A percentile compares a stretch with the other conserved stretches of the same genome.
Evolutionary conservation across 805 yeast genomes (phyloP).

Genomic region (Candida rishiriensis): DNA sequence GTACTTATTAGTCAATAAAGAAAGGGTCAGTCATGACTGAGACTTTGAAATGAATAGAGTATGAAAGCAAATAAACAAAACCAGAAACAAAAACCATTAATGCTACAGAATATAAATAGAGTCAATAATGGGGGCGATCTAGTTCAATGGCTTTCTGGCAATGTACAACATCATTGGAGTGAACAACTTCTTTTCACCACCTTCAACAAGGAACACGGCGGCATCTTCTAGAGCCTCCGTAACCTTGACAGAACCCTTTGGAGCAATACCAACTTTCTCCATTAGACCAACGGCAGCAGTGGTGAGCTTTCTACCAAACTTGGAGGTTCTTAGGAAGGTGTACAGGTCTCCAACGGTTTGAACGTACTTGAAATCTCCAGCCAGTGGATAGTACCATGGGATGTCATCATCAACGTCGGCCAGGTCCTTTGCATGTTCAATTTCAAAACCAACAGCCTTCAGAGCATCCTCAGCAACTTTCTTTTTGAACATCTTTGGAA

Average conservation of each 20-base stretch:
- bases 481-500: constrained; percentile 89
- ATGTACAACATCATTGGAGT: constrained; percentile 98
- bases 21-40: too few species aligned
- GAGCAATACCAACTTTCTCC: constrained; percentile 85
- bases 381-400: constrained; percentile 97
- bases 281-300: constrained; percentile 73
- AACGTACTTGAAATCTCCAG: constrained; percentile 89
- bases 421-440: constrained; percentile 71
- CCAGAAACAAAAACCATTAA: background rate
- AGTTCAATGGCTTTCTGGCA: constrained; percentile 69
- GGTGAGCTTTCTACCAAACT: constrained; percentile 80
- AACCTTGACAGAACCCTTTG: constrained; percentile 86
- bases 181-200: constrained; percentile 85
- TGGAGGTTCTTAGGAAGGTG: constrained; percentile 86
- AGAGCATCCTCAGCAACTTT: constrained; percentile 87
- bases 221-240: constrained; percentile 95
- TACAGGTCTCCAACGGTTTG: constrained; percentile 73
- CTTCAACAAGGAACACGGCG: constrained; percentile 89
- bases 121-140: too few species aligned
- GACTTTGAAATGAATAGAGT: too few species aligned
- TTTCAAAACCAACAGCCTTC: constrained; percentile 79
- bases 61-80: background rate
- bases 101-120: background rate
- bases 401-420: constrained; percentile 78
- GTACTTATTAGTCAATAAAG: too few species aligned